Evolutionary conservation across 2,329 filamentous ascomycete species (phyloP).

Genomic region (Exophiala lecanii-corni): DNA sequence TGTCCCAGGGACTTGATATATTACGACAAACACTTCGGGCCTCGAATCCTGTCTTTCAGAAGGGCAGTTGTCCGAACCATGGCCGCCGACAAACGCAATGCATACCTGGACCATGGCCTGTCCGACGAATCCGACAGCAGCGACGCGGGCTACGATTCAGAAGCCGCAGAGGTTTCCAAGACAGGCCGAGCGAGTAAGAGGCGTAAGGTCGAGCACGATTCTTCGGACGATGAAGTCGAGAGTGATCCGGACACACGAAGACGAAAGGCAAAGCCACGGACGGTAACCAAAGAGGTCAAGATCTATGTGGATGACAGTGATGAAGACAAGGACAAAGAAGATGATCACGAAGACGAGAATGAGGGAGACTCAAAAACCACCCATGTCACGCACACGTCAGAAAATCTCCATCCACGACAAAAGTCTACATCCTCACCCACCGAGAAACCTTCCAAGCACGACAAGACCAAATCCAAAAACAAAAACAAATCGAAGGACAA

Average conservation of each 20-base stretch:
- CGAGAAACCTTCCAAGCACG: too few species aligned
- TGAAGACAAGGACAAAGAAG: not conserved
- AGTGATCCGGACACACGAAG: slow-evolving; percentile 19
- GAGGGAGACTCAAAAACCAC: not conserved
- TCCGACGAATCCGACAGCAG: slow-evolving; percentile 37
- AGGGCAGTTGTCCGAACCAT: too few species aligned
- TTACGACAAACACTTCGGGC: too few species aligned
- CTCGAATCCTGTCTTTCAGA: too few species aligned
- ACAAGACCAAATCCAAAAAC: slow-evolving; percentile 41
- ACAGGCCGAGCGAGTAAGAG: slow-evolving; percentile 22
- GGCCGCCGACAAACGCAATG: slow-evolving; percentile 11
- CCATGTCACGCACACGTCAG: not conserved
- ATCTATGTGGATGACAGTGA: not conserved
- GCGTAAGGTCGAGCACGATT: slow-evolving; percentile 20
- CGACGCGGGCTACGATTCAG: slow-evolving; percentile 43
- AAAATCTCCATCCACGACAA: not conserved
- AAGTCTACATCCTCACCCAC: not conserved
- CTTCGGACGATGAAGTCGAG: slow-evolving; percentile 31
- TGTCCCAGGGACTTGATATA: too few species aligned
- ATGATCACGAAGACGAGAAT: not conserved
- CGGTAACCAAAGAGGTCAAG: not conserved
- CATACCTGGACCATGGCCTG: slow-evolving; percentile 28
- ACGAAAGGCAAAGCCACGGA: not conserved
- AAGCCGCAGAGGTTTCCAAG: slow-evolving; percentile 40
- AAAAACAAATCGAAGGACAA: slow-evolving; percentile 35